A percentile compares a stretch with the other conserved stretches of the same genome.
These are phyloP conservation scores for Colletotrichum spinosum DNA, from an alignment of 2,329 filamentous ascomycete species.

Conservation along the genomic window DNA sequence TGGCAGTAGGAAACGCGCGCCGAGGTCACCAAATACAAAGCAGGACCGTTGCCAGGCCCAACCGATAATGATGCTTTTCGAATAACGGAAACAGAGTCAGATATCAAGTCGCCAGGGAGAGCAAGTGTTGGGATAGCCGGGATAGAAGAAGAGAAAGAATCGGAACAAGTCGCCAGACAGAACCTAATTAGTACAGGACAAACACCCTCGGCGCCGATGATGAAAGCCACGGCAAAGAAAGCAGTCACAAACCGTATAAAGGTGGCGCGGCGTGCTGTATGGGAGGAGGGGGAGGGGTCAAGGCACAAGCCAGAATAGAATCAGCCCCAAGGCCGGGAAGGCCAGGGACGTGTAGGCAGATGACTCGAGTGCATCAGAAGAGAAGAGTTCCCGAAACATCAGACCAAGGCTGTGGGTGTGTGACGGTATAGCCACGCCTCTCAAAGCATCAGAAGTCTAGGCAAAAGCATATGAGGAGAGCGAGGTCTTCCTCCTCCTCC, in stretches of 20 bases:
- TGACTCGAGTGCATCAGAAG: constrained; percentile 19
- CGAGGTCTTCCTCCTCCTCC: background rate
- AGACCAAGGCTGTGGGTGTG: background rate
- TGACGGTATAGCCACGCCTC: constrained; percentile 12
- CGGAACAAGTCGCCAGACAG: constrained; percentile 30
- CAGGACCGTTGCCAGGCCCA: background rate
- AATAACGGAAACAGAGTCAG: background rate
- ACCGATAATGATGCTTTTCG: constrained; percentile 1
- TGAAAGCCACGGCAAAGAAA: constrained; percentile 36
- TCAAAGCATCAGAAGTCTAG: background rate
- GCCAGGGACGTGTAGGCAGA: constrained; percentile 18
- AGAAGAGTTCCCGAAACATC: constrained; percentile 7
- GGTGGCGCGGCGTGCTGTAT: constrained; percentile 19
- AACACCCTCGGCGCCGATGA: constrained; percentile 38
- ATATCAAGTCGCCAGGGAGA: constrained; percentile 6
- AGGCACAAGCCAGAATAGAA: constrained; percentile 34
- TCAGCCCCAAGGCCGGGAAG: constrained; percentile 3
- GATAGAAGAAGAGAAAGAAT: constrained; percentile 29
- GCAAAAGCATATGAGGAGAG: constrained; percentile 33
- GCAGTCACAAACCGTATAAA: constrained; percentile 23
- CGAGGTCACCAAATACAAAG: constrained; percentile 9
- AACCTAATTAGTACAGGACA: constrained; percentile 19
- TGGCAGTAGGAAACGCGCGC: constrained; percentile 7
- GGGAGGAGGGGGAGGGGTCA: constrained; percentile 17
- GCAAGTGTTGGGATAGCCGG: constrained; percentile 18